Evolutionary conservation across 805 yeast genomes (phyloP).

Genomic region (Candida yuanshanica): DNA sequence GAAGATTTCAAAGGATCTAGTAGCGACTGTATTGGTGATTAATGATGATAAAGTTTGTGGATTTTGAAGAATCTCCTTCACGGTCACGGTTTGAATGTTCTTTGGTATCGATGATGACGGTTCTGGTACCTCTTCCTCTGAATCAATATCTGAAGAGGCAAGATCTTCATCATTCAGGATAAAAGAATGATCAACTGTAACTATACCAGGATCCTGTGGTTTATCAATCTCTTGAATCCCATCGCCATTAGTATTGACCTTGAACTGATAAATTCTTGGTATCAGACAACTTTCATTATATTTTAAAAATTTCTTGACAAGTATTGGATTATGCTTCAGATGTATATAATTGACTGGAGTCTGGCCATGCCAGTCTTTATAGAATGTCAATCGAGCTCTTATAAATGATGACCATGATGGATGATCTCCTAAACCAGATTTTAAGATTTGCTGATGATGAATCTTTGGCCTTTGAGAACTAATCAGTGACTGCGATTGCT

Average conservation of each 20-base stretch:
- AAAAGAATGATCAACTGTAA: slow-evolving; percentile 3
- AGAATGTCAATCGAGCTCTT: slow-evolving; percentile 17
- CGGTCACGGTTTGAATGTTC: slow-evolving; percentile 8
- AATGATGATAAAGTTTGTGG: not conserved
- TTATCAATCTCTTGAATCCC: slow-evolving; percentile 9
- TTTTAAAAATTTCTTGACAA: slow-evolving; percentile 9
- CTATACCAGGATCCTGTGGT: not conserved
- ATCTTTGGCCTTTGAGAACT: slow-evolving; percentile 7
- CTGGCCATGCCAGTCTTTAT: slow-evolving; percentile 17
- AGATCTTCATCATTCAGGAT: slow-evolving; percentile 15
- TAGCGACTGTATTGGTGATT: not conserved
- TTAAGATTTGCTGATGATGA: slow-evolving; percentile 17
- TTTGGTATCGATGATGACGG: slow-evolving; percentile 11
- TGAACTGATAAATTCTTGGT: slow-evolving; percentile 11
- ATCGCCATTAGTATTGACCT: slow-evolving; percentile 1
- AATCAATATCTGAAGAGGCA: slow-evolving; percentile 4
- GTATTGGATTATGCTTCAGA: slow-evolving; percentile 13
- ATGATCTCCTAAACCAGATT: slow-evolving; percentile 18
- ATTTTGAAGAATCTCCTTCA: not conserved
- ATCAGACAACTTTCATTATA: slow-evolving; percentile 2
- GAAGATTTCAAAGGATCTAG: not conserved
- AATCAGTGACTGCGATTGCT: slow-evolving; percentile 1
- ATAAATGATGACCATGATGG: slow-evolving; percentile 15
- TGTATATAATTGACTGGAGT: slow-evolving; percentile 13
- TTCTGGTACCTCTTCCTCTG: slow-evolving; percentile 5